Evolutionary conservation across 257 asterid species (phyloP).

Genomic region (Henckelia pumila): DNA sequence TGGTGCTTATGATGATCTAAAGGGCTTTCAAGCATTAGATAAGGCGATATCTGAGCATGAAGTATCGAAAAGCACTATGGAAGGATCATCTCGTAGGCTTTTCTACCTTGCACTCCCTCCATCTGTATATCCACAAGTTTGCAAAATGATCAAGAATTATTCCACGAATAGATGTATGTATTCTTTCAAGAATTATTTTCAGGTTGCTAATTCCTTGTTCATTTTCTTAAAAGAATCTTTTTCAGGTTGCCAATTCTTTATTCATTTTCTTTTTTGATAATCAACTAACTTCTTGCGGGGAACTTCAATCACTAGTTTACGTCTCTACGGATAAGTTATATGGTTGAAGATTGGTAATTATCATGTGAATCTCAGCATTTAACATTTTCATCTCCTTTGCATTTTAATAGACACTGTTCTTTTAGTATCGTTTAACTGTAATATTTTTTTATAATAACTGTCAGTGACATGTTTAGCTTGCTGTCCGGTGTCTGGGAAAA

Average conservation of each 20-base stretch:
- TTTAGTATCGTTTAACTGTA: too few species aligned
- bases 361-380: too few species aligned
- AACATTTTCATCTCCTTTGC: too few species aligned
- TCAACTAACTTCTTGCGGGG: too few species aligned
- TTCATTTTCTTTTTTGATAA: too few species aligned
- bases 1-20: constrained; percentile 84
- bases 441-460: too few species aligned
- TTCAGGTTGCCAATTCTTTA: background rate
- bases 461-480: too few species aligned
- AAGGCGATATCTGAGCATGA: constrained; percentile 81
- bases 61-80: constrained; percentile 51
- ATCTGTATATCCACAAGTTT: constrained; percentile 91
- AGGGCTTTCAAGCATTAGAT: constrained; percentile 80
- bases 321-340: too few species aligned
- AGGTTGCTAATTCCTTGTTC: background rate
- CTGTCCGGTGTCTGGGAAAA: too few species aligned
- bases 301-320: too few species aligned
- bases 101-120: constrained; percentile 99
- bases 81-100: constrained; percentile 84
- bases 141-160: constrained; percentile 78
- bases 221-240: background rate
- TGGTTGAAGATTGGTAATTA: too few species aligned
- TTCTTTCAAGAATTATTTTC: constrained; percentile 16
- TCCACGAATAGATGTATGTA: constrained; percentile 74
- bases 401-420: too few species aligned